Evolutionary conservation across 257 asterid species (phyloP).

Genomic region (Mentha longifolia): DNA sequence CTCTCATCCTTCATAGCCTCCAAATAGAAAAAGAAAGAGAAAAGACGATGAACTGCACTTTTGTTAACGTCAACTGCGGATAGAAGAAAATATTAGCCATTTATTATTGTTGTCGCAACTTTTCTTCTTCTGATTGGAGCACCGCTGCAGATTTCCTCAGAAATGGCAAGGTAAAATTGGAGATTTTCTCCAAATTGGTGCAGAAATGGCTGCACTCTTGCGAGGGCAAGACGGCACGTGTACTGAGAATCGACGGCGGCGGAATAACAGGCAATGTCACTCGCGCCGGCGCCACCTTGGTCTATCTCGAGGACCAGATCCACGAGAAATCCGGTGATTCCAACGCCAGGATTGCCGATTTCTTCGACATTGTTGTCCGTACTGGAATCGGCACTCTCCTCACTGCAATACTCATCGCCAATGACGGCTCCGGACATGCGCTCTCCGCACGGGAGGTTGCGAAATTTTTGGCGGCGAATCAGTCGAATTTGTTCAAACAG

Average conservation of each 20-base stretch:
- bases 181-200: slow-evolving; percentile 88
- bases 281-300: slow-evolving; percentile 67
- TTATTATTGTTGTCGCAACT: no score
- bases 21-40: no score
- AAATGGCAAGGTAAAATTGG: slow-evolving; percentile 65
- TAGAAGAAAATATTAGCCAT: no score
- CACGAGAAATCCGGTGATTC: slow-evolving; percentile 66
- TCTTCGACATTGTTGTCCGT: slow-evolving; percentile 80
- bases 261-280: slow-evolving; percentile 68
- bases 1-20: no score
- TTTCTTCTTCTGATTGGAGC: not conserved
- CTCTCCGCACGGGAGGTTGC: no score
- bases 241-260: slow-evolving; percentile 85
- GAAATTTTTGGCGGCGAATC: no score
- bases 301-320: slow-evolving; percentile 85
- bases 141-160: slow-evolving; percentile 2
- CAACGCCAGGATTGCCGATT: slow-evolving; percentile 68
- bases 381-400: slow-evolving; percentile 83
- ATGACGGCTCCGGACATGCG: slow-evolving; percentile 73
- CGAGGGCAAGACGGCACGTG: slow-evolving; percentile 76
- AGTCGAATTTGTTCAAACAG: no score
- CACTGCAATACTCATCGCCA: slow-evolving; percentile 77
- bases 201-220: slow-evolving; percentile 88
- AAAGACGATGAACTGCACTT: no score
- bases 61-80: no score